These are phyloP conservation scores for Penicillium sp. DNA, from an alignment of 2,329 filamentous ascomycete genomes.

Conservation along the genomic window DNA sequence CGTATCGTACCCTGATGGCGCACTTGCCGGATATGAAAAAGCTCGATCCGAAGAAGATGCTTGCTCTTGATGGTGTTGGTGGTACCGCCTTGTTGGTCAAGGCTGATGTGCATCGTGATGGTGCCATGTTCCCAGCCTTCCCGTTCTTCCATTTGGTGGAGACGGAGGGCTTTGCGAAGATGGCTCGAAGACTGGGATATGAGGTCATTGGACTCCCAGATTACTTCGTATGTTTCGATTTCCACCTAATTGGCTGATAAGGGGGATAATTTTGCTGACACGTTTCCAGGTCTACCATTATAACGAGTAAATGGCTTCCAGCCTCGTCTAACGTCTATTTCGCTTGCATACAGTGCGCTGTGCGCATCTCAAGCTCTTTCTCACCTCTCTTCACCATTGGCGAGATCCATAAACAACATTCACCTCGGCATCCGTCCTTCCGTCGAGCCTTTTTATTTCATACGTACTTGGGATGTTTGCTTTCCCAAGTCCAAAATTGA, in stretches of 20 bases:
- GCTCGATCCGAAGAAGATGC: slow-evolving; percentile 60
- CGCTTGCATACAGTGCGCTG: slow-evolving; percentile 6
- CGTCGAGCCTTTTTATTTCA: background rate
- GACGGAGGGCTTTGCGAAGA: slow-evolving; percentile 96
- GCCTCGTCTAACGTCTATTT: background rate
- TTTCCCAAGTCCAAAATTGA: background rate
- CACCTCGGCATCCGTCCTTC: background rate
- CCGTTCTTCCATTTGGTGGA: slow-evolving; percentile 96
- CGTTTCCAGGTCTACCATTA: slow-evolving; percentile 74
- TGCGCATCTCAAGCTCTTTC: background rate
- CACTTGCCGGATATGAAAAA: slow-evolving; percentile 63
- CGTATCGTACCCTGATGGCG: slow-evolving; percentile 88
- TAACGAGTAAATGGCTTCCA: slow-evolving; percentile 64
- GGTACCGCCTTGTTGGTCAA: slow-evolving; percentile 91
- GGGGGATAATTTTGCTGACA: slow-evolving; percentile 7
- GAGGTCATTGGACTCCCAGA: slow-evolving; percentile 85
- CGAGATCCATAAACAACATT: background rate
- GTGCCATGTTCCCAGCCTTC: slow-evolving; percentile 97
- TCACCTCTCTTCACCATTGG: background rate
- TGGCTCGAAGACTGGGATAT: slow-evolving; percentile 88
- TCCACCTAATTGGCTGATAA: background rate
- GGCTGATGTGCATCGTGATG: slow-evolving; percentile 93
- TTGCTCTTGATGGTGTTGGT: slow-evolving; percentile 87
- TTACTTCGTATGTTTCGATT: slow-evolving; percentile 69
- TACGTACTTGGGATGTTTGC: background rate